Evolutionary conservation across 306 rosid genomes (phyloP).

Genomic region (Luffa aegyptiaca): DNA sequence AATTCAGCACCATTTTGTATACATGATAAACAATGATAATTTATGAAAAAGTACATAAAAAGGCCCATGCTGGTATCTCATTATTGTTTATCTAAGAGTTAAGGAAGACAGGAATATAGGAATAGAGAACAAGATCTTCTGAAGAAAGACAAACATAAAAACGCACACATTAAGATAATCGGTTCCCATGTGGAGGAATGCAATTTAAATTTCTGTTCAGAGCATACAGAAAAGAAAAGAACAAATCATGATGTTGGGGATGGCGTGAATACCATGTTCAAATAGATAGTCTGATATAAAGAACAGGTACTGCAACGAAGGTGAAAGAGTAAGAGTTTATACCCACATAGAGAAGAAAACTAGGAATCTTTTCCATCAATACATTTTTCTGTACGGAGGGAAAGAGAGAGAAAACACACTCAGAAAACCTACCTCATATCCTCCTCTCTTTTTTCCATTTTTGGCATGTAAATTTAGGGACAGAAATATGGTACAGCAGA

Average conservation of each 20-base stretch:
- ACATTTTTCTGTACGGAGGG: not conserved
- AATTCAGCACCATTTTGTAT: conserved; percentile 1
- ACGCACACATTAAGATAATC: not conserved
- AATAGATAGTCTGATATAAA: not conserved
- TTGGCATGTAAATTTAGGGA: not conserved
- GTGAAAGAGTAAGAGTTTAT: not conserved
- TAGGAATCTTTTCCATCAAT: not conserved
- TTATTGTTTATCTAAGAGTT: not conserved
- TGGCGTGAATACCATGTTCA: not conserved
- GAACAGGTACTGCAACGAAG: not conserved
- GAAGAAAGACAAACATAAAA: not conserved
- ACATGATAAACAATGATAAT: not conserved
- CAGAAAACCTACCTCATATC: not conserved
- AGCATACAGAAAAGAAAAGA: not conserved
- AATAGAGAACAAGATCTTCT: not conserved
- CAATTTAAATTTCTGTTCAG: not conserved
- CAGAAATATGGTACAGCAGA: not conserved
- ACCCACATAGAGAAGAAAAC: not conserved
- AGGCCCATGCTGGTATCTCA: not conserved
- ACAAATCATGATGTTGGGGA: not conserved
- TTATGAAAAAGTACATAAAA: not conserved
- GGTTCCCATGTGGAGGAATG: not conserved
- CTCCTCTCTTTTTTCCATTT: not conserved
- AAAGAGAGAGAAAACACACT: not conserved
- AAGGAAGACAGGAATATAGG: not conserved